Evolutionary conservation across 768 basidiomycete species (phyloP).

Genomic region (Sporobolomyces pararoseus): DNA sequence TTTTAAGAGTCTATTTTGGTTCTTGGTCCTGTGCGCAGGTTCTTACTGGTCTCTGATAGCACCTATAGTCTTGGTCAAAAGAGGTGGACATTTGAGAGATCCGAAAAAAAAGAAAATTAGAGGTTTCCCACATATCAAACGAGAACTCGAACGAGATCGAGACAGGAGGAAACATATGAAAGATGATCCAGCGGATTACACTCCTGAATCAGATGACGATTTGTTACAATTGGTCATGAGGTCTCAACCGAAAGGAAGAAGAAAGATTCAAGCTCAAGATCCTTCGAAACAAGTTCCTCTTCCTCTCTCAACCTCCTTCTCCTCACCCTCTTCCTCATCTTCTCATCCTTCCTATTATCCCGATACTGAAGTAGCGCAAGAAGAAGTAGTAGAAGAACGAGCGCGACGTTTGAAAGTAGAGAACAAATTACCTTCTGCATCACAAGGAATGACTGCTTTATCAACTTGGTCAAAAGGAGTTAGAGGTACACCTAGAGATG

Average conservation of each 20-base stretch:
- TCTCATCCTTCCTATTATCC: too few species aligned
- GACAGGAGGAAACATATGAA: neutral
- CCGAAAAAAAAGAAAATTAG: conserved; percentile 23
- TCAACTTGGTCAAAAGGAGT: conserved; percentile 26
- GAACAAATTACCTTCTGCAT: conserved; percentile 17
- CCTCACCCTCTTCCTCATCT: too few species aligned
- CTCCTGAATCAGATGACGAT: neutral
- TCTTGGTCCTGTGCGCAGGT: conserved; percentile 23
- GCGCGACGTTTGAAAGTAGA: too few species aligned
- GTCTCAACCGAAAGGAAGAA: conserved; percentile 1
- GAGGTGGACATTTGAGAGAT: conserved; percentile 31
- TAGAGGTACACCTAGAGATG: conserved; percentile 11
- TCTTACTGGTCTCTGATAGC: conserved; percentile 38
- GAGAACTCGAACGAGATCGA: neutral
- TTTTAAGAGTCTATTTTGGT: conserved; percentile 27
- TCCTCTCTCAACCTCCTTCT: neutral
- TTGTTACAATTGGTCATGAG: conserved; percentile 5
- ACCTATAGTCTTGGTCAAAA: conserved; percentile 15
- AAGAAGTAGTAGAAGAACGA: neutral
- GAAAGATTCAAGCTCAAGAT: neutral
- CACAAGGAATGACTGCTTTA: conserved; percentile 13
- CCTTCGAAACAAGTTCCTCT: neutral
- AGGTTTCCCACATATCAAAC: neutral
- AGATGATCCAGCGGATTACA: conserved; percentile 18
- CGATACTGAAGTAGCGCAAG: neutral